These are phyloP conservation scores for Diplodia scrobiculata DNA, from an alignment of 2,329 filamentous ascomycete species.

Conservation along the genomic window DNA sequence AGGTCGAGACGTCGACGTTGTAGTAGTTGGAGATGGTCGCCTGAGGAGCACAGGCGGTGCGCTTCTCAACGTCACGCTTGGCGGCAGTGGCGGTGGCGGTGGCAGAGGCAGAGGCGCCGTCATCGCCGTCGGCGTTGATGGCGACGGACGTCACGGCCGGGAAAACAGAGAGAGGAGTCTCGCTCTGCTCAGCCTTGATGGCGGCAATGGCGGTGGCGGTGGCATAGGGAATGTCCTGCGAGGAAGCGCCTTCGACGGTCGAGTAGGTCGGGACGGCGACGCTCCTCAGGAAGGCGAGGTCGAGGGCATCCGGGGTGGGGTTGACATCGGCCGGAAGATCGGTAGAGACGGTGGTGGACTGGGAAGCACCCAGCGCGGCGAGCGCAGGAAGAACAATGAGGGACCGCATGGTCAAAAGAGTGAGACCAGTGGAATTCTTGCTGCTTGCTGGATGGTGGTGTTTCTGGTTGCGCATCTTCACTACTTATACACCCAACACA, in stretches of 20 bases:
- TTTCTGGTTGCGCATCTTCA: not conserved
- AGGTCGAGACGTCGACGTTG: not conserved
- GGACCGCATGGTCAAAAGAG: not conserved
- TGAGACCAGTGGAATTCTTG: not conserved
- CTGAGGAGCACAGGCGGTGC: conserved; percentile 30
- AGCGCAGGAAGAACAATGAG: conserved; percentile 3
- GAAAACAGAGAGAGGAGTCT: conserved; percentile 28
- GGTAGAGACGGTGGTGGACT: conserved; percentile 1
- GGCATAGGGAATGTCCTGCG: conserved; percentile 25
- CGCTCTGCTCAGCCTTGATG: conserved; percentile 5
- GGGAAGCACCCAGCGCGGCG: conserved; percentile 19
- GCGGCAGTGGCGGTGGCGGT: conserved; percentile 12
- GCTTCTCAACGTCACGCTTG: conserved; percentile 29
- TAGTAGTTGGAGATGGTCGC: conserved; percentile 24
- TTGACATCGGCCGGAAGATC: conserved; percentile 13
- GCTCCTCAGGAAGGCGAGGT: conserved; percentile 26
- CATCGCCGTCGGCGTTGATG: conserved; percentile 29
- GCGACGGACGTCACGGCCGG: conserved; percentile 25
- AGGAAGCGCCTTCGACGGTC: conserved; percentile 8
- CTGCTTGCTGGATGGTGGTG: not conserved
- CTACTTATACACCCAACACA: not conserved
- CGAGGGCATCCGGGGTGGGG: conserved; percentile 28
- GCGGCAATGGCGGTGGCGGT: conserved; percentile 28
- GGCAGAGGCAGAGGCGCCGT: not conserved
- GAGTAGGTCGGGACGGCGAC: conserved; percentile 30